Conservation (phyloP, 2,329 filamentous ascomycete genomes). For the Cercospora sp. region DNA sequence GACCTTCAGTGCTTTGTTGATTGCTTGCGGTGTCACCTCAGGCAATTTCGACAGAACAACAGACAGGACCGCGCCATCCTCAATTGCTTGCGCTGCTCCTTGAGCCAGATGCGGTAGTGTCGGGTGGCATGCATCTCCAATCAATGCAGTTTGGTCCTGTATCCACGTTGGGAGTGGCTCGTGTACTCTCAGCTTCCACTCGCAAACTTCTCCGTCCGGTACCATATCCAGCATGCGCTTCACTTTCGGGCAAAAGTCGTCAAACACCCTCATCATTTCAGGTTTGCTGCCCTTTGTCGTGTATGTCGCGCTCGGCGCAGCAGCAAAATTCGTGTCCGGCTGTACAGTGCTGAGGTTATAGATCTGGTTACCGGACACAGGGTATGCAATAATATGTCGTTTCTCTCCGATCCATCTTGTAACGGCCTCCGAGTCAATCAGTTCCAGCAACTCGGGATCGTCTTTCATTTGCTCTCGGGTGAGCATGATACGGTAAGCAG, state of each 20-base stretch:
- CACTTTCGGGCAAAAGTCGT: conserved; percentile 62
- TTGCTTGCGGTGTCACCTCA: conserved; percentile 47
- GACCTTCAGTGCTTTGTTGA: conserved; percentile 56
- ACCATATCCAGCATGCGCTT: conserved; percentile 62
- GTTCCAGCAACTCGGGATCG: conserved; percentile 66
- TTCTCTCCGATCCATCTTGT: conserved; percentile 75
- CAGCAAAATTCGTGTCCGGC: conserved; percentile 61
- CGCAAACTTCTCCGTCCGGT: conserved; percentile 64
- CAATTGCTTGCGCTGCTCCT: conserved; percentile 65
- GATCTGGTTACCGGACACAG: conserved; percentile 65
- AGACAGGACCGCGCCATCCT: conserved; percentile 61
- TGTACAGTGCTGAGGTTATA: conserved; percentile 68
- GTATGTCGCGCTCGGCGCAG: conserved; percentile 61
- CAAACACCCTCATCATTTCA: conserved; percentile 61
- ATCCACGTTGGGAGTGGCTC: conserved; percentile 65
- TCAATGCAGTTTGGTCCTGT: conserved; percentile 53
- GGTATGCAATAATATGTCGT: conserved; percentile 77
- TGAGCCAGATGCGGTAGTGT: conserved; percentile 65
- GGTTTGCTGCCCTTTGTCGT: conserved; percentile 63
- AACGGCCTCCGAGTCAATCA: conserved; percentile 67
- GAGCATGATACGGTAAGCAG: conserved; percentile 78
- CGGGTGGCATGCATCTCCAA: conserved; percentile 64
- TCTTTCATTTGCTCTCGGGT: conserved; percentile 64
- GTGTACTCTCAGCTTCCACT: conserved; percentile 66
- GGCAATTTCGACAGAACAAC: conserved; percentile 54